Evolutionary conservation across 2,329 filamentous ascomycete species (phyloP).

Genomic region (Clonostachys sp.): DNA sequence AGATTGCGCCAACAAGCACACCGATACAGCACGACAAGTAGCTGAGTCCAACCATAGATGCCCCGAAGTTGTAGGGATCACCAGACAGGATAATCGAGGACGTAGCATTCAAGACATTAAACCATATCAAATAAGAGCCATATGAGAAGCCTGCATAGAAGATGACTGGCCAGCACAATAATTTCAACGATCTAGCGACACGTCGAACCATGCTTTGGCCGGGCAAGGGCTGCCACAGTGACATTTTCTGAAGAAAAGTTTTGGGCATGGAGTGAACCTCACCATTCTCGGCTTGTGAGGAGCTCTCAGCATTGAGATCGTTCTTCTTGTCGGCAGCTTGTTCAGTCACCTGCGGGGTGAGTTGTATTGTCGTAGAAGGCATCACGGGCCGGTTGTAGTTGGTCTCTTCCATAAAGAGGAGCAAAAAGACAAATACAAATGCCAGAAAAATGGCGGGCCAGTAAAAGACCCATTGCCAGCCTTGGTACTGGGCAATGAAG

Average conservation of each 20-base stretch:
- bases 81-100: conserved; percentile 18
- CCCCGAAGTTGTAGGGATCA: conserved; percentile 23
- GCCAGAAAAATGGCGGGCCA: conserved; percentile 31
- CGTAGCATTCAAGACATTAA: conserved; percentile 25
- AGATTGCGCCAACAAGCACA: conserved; percentile 1
- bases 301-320: no score
- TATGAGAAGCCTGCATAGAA: conserved; percentile 37
- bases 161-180: conserved; percentile 35
- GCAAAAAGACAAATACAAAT: conserved; percentile 28
- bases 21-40: conserved; percentile 2
- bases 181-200: conserved; percentile 31
- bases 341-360: conserved; percentile 30
- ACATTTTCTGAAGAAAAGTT: no score
- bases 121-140: conserved; percentile 32
- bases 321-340: no score
- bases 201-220: not conserved
- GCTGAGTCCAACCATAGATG: conserved; percentile 7
- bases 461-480: conserved; percentile 24
- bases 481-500: conserved; percentile 9
- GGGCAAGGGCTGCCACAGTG: no score
- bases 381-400: conserved; percentile 35
- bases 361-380: conserved; percentile 22
- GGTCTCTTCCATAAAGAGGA: conserved; percentile 58
- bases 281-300: no score
- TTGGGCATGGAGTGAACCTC: no score